These are phyloP conservation scores for Yarrowia hollandica DNA, from an alignment of 805 yeast species.

Conservation along the genomic window DNA sequence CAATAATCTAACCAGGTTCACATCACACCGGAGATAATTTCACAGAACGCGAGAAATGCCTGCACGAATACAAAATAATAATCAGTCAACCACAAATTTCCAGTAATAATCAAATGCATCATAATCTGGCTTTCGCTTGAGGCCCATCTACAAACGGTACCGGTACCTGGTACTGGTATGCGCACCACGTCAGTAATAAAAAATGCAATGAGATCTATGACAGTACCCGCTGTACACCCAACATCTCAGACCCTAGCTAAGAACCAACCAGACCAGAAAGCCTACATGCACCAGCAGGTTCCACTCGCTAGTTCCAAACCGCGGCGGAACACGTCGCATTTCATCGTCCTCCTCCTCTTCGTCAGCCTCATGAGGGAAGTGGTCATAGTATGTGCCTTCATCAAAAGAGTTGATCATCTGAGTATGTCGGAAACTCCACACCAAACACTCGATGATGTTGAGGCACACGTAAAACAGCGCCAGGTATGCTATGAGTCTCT, in stretches of 20 bases:
- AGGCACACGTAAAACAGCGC: slow-evolving; percentile 16
- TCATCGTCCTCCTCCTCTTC: slow-evolving; percentile 24
- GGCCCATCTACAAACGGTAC: too few relatives aligned
- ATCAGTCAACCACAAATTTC: too few relatives aligned
- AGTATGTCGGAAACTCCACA: slow-evolving; percentile 14
- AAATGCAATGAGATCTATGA: slow-evolving; percentile 16
- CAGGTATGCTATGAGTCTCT: slow-evolving; percentile 7
- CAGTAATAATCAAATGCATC: too few relatives aligned
- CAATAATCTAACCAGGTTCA: too few relatives aligned
- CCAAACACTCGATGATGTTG: slow-evolving; percentile 15
- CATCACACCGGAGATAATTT: too few relatives aligned
- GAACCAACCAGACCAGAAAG: slow-evolving; percentile 1
- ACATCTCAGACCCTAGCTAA: not conserved
- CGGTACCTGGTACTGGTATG: too few relatives aligned
- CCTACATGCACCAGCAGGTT: slow-evolving; percentile 9
- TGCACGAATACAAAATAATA: too few relatives aligned
- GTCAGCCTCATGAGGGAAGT: slow-evolving; percentile 7
- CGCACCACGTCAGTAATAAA: too few relatives aligned
- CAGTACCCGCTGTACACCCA: not conserved
- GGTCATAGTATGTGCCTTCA: slow-evolving; percentile 18
- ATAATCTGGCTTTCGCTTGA: too few relatives aligned
- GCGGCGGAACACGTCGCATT: slow-evolving; percentile 23
- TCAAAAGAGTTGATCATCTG: slow-evolving; percentile 28
- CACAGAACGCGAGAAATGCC: too few relatives aligned
- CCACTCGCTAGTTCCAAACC: slow-evolving; percentile 17